Base-by-base conservation (phyloP, 192 early-diverging fungal genomes). In the Mortierella antarctica region DNA sequence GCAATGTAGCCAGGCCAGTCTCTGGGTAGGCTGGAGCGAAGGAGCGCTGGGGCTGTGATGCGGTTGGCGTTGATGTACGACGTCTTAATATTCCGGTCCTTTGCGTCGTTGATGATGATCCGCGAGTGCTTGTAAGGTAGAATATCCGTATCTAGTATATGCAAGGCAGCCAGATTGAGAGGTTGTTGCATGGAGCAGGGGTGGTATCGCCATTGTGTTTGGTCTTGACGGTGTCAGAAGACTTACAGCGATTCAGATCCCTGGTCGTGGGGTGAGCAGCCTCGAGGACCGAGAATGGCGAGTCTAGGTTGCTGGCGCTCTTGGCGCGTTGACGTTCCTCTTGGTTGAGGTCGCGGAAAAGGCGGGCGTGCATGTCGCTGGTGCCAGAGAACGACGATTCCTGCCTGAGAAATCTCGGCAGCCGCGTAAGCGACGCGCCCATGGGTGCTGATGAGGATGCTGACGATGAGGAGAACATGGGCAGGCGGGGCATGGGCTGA, bases 41-140 rank as follows among this genome's bases (percentile, higher is more conserved):
- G 82, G 2, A 74, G 79, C 39, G 71, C 65, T 41, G 85, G 88
- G 20, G 86, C 84, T 2, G 82, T 62, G 10, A 96, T 83, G 57
- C 89, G 90, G 57, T 91, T 93, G 61, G 96, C 96, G 84, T 98
- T 98, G 67, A 98, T 95, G 74, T 11, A 84, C 52, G 52, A 52
- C 62, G 56, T n/a, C 39, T 6, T 2, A 20, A 49, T 40, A 17
- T 46, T 18, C 20, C 7, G 5, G 31, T 31, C 31, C 39, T 13
- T 51, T 46, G 46, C 23, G 7, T 41, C 46, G 42, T 47, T 62
- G 39, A 71, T 58, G 23, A 54, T 14, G 4, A 79, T 46, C 14
- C 61, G 69, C 7, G 76, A 71, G 51, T 79, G 76, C 4, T 60
- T 52, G 31, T 67, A 79, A 12, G 76, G 76, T 5, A 79, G 45